Base-by-base conservation (phyloP, 2,329 filamentous ascomycete genomes). In the Aspergillus ochraceus region DNA sequence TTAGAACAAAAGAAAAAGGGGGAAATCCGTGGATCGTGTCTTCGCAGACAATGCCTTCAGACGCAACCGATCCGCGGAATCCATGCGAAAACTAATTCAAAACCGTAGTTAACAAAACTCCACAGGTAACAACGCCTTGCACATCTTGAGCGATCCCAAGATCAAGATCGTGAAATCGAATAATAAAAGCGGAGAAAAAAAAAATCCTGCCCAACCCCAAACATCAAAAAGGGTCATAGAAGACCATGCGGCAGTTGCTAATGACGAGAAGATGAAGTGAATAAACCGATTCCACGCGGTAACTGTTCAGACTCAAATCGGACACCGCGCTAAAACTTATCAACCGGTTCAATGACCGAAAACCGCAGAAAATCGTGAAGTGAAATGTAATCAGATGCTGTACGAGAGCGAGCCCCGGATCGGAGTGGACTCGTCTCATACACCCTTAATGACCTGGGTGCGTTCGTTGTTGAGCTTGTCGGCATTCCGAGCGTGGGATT, bases 401-500 rank as follows among this genome's bases (percentile, higher is more conserved):
- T 39, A 20, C n/a, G 36, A 17, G 36, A 11, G 52, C 24, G 57
- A 46, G 50, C 49, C 42, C 47, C 24, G 11, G 52, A 30, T 42
- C 30, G 26, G 32, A 14, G 19, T n/a, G 4, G 2, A 2, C 6
- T 9, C 26, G 26, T 19, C 36, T 71, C 85, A 97, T 76, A 96
- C 89, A 63, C 93, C 93, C 79, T 90, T 93, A 80, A 98, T 95
- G 70, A 96, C 92, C 65, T 94, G 90, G 51, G 95, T 99, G 73
- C 94, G 86, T 84, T 99, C 94, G 59, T 88, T 87, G 78, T 97
- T 91, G 74, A 99, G 83, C 80, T 96, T 93, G 66, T 92, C 90
- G 60, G 92, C 91, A 76, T 99, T 99, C 67, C 92, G 88, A 76
- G 96, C 92, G 79, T 97, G 92, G 52, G 91, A 94, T 77, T 97